A percentile compares a stretch with the other conserved stretches of the same genome.
These are phyloP conservation scores for Termitomyces sp. DNA, from an alignment of 768 basidiomycete genomes.

Conservation along the genomic window DNA sequence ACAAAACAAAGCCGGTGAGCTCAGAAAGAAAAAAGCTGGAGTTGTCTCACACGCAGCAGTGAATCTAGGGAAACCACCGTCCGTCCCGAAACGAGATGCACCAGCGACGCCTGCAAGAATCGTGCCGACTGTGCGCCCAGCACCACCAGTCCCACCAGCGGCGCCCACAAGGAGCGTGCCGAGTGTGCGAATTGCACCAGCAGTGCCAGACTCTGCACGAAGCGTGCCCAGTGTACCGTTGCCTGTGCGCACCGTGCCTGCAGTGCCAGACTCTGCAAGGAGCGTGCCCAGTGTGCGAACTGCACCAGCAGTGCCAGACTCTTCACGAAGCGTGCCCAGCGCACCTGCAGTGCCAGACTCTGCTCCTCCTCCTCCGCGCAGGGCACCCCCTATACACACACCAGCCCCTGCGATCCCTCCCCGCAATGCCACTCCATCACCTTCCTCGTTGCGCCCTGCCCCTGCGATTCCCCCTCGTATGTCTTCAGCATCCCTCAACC, in stretches of 20 bases:
- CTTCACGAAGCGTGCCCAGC: too few relatives aligned
- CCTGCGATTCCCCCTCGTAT: slow-evolving; percentile 27
- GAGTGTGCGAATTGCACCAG: too few relatives aligned
- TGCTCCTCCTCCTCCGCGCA: slow-evolving; percentile 21
- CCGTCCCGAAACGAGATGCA: slow-evolving; percentile 48
- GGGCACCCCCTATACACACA: slow-evolving; percentile 3
- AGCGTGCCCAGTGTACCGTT: slow-evolving; percentile 6
- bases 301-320: too few relatives aligned
- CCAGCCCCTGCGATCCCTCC: slow-evolving; percentile 16
- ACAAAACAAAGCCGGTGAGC: slow-evolving; percentile 49
- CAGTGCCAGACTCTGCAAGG: slow-evolving; percentile 12
- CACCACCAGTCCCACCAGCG: background rate
- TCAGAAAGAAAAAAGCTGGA: slow-evolving; percentile 1
- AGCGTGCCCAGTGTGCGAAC: background rate
- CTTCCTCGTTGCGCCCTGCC: slow-evolving; percentile 22
- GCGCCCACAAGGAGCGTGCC: background rate
- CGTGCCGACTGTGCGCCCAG: background rate
- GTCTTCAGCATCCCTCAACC: background rate
- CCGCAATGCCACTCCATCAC: slow-evolving; percentile 25
- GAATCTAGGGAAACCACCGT: slow-evolving; percentile 61
- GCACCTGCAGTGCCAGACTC: slow-evolving; percentile 27
- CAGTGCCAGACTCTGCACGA: too few relatives aligned
- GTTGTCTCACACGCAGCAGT: slow-evolving; percentile 34
- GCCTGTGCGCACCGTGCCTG: slow-evolving; percentile 35
- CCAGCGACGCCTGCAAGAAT: slow-evolving; percentile 4